These are phyloP conservation scores for Neolecta irregularis DNA, from an alignment of 1,139 yeast genomes.

Conservation along the genomic window DNA sequence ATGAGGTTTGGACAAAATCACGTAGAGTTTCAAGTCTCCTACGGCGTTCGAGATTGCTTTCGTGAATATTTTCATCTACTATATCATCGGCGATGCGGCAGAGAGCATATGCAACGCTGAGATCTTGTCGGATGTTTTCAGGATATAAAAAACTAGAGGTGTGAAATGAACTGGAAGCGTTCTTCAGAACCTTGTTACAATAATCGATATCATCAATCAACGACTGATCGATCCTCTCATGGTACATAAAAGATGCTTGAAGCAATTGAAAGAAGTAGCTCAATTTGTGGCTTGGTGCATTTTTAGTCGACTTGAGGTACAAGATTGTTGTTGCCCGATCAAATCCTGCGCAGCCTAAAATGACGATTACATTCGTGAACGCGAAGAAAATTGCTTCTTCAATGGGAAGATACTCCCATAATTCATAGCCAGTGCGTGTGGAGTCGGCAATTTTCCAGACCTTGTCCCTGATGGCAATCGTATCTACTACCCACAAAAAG, in stretches of 20 bases:
- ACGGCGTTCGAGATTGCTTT: not conserved
- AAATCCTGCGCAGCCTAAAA: slow-evolving; percentile 9
- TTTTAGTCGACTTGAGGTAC: not conserved
- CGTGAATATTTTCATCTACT: slow-evolving; percentile 6
- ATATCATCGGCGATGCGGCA: slow-evolving; percentile 9
- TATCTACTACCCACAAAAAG: slow-evolving; percentile 8
- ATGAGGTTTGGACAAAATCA: slow-evolving; percentile 4
- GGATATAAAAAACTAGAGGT: slow-evolving; percentile 10
- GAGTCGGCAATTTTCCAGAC: slow-evolving; percentile 10
- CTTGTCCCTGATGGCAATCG: slow-evolving; percentile 9
- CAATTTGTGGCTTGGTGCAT: not conserved
- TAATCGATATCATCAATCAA: slow-evolving; percentile 5
- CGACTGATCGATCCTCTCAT: not conserved
- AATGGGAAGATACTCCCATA: slow-evolving; percentile 9
- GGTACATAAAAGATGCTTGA: not conserved
- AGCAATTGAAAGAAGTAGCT: slow-evolving; percentile 5
- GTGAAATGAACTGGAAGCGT: slow-evolving; percentile 7
- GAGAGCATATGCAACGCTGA: slow-evolving; percentile 8
- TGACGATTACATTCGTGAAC: slow-evolving; percentile 8
- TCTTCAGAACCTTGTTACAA: slow-evolving; percentile 5
- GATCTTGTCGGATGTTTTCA: slow-evolving; percentile 5
- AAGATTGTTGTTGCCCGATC: slow-evolving; percentile 8
- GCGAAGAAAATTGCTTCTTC: slow-evolving; percentile 10
- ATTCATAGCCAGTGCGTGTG: slow-evolving; percentile 3
- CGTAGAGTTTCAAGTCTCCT: slow-evolving; percentile 1